These are phyloP conservation scores for Globisporangium yorkense DNA, from an alignment of 352 stramenopile species.

Conservation along the genomic window DNA sequence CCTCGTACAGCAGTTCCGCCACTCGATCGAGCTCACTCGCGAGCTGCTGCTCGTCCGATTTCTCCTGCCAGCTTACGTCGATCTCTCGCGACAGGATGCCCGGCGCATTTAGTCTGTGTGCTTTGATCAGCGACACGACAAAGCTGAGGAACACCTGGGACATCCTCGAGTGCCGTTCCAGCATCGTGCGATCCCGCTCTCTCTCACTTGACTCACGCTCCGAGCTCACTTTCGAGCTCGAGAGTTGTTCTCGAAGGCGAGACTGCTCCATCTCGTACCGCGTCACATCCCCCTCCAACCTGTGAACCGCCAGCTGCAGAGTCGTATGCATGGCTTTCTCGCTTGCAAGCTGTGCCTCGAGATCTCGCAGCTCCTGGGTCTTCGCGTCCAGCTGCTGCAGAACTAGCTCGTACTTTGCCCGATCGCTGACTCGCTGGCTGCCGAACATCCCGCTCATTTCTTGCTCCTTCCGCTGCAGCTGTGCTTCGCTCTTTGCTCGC, in stretches of 20 bases:
- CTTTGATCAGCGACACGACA: slow-evolving; percentile 19
- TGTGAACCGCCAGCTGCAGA: slow-evolving; percentile 27
- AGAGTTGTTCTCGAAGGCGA: slow-evolving; percentile 31
- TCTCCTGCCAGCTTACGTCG: slow-evolving; percentile 10
- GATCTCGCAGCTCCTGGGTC: slow-evolving; percentile 24
- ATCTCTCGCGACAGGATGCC: slow-evolving; percentile 9
- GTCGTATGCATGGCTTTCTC: slow-evolving; percentile 22
- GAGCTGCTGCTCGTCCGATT: slow-evolving; percentile 27
- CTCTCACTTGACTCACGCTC: slow-evolving; percentile 22
- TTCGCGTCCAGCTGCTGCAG: slow-evolving; percentile 36
- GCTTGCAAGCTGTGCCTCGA: slow-evolving; percentile 16
- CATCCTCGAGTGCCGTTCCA: slow-evolving; percentile 22
- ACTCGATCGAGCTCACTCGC: slow-evolving; percentile 25
- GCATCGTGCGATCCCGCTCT: slow-evolving; percentile 7
- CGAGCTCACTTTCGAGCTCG: slow-evolving; percentile 22
- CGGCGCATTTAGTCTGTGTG: slow-evolving; percentile 8
- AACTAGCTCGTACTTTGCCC: slow-evolving; percentile 50
- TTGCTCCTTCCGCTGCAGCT: slow-evolving; percentile 40
- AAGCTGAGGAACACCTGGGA: slow-evolving; percentile 26
- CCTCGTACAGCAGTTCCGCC: slow-evolving; percentile 19
- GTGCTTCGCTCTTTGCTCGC: slow-evolving; percentile 35
- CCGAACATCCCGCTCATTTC: slow-evolving; percentile 40
- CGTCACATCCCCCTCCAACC: slow-evolving; percentile 33
- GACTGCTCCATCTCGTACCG: slow-evolving; percentile 25
- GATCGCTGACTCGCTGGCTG: slow-evolving; percentile 41